Percentiles rank a stretch among this genome's conserved stretches.
phyloP scores from a whole-genome alignment of 805 yeast species.

The Barnettozyma californica region DNA sequence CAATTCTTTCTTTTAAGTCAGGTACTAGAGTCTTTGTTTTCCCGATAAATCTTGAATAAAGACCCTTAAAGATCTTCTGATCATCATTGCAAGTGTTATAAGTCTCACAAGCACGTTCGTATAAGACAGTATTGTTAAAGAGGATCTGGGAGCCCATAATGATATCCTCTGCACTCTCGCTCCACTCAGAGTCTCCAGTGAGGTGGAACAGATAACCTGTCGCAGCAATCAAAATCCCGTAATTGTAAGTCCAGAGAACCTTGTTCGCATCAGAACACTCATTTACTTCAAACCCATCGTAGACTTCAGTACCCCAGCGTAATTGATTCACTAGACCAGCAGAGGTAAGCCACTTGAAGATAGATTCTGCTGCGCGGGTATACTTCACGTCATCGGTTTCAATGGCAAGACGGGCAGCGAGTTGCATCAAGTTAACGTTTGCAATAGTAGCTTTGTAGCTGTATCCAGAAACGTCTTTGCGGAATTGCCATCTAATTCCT shows the following conservation, averaged over 20 bases:
- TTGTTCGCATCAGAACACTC: conserved; percentile 57
- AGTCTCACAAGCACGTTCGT: conserved; percentile 83
- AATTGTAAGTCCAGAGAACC: conserved; percentile 80
- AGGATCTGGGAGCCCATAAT: conserved; percentile 27
- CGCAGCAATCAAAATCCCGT: conserved; percentile 69
- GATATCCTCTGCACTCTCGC: conserved; percentile 11
- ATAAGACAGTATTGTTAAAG: conserved; percentile 47
- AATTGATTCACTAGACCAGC: conserved; percentile 38
- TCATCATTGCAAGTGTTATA: conserved; percentile 64
- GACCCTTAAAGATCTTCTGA: conserved; percentile 87
- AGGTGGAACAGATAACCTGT: conserved; percentile 65
- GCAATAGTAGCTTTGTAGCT: conserved; percentile 59
- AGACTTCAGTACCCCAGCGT: conserved; percentile 37
- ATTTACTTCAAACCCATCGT: conserved; percentile 62
- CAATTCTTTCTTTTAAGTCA: conserved; percentile 28
- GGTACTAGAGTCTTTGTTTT: conserved; percentile 69
- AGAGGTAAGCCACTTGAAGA: conserved; percentile 56
- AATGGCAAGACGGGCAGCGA: conserved; percentile 59
- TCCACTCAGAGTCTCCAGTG: conserved; percentile 64
- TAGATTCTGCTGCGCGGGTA: conserved; percentile 44
- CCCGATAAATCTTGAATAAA: conserved; percentile 70
- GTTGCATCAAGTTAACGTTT: conserved; percentile 58
- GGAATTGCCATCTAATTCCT: conserved; percentile 68
- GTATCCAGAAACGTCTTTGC: conserved; percentile 55
- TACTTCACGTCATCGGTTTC: conserved; percentile 50